Evolutionary conservation across 2,329 filamentous ascomycete genomes (phyloP).

Genomic region (Ophiostoma fasciatum): DNA sequence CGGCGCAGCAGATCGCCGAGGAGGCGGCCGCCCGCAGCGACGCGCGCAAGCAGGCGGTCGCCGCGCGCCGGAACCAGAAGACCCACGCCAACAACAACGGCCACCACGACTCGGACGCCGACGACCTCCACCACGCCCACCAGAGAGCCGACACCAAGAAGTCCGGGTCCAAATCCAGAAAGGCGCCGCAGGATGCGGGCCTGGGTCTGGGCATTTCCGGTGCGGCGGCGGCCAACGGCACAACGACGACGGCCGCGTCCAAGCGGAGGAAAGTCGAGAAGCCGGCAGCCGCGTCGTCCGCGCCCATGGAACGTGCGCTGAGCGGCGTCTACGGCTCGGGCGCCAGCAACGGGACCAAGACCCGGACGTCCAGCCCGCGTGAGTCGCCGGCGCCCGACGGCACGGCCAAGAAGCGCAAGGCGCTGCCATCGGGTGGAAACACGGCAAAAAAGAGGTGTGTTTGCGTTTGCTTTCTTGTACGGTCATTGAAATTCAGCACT

Average conservation of each 20-base stretch:
- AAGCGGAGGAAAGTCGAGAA: slow-evolving; percentile 80
- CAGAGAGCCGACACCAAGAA: slow-evolving; percentile 47
- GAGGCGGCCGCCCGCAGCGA: slow-evolving; percentile 77
- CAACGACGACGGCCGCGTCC: slow-evolving; percentile 27
- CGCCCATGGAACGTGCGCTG: slow-evolving; percentile 52
- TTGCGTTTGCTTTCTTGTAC: slow-evolving; percentile 17
- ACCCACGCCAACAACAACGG: slow-evolving; percentile 7
- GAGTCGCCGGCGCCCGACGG: slow-evolving; percentile 52
- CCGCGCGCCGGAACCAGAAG: slow-evolving; percentile 59
- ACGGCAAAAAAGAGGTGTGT: slow-evolving; percentile 62
- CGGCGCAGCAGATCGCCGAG: slow-evolving; percentile 61
- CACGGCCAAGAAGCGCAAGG: slow-evolving; percentile 58
- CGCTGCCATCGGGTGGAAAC: slow-evolving; percentile 47
- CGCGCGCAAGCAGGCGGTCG: slow-evolving; percentile 65
- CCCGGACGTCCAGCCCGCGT: slow-evolving; percentile 48
- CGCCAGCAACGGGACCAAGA: slow-evolving; percentile 32
- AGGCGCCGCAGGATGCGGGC: slow-evolving; percentile 20
- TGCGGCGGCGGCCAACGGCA: slow-evolving; percentile 32
- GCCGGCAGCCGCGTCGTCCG: slow-evolving; percentile 27
- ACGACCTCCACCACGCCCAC: slow-evolving; percentile 41
- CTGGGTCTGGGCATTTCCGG: slow-evolving; percentile 54
- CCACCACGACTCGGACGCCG: slow-evolving; percentile 58
- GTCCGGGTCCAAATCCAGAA: slow-evolving; percentile 45
- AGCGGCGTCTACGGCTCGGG: slow-evolving; percentile 35
- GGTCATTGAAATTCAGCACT: too few relatives aligned